These are phyloP conservation scores for Apostasia shenzhenica DNA, from an alignment of 106 monocot species.

Conservation along the genomic window DNA sequence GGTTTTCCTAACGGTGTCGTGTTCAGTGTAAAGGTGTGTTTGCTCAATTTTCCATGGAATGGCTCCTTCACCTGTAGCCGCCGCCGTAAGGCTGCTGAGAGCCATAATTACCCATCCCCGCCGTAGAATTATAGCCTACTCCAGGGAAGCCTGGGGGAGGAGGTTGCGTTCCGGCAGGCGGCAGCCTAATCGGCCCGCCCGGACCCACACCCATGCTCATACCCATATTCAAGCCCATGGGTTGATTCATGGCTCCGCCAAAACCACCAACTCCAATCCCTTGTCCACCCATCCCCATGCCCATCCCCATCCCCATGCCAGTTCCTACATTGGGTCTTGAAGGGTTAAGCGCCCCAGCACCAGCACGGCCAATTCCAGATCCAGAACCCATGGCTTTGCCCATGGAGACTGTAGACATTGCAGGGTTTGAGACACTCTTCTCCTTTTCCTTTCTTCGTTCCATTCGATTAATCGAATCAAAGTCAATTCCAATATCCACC, in stretches of 20 bases:
- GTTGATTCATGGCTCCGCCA: slow-evolving; percentile 4
- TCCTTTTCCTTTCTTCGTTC: slow-evolving; percentile 66
- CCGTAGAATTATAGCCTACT: slow-evolving; percentile 39
- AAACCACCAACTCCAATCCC: slow-evolving; percentile 20
- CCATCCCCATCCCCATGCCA: slow-evolving; percentile 41
- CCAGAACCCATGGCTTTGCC: slow-evolving; percentile 98
- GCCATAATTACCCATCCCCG: slow-evolving; percentile 48
- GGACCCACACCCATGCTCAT: slow-evolving; percentile 10
- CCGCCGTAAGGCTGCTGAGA: slow-evolving; percentile 51
- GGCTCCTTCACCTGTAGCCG: slow-evolving; percentile 34
- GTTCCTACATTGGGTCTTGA: slow-evolving; percentile 38
- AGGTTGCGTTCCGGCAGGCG: slow-evolving; percentile 8
- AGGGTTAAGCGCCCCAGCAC: slow-evolving; percentile 17
- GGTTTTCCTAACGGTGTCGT: background rate
- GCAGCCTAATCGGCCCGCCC: slow-evolving; percentile 17
- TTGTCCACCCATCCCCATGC: slow-evolving; percentile 26
- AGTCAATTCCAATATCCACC: slow-evolving; percentile 84
- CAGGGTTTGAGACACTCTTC: slow-evolving; percentile 27
- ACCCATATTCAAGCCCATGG: slow-evolving; percentile 7
- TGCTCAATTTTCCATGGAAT: background rate
- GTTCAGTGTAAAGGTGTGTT: background rate
- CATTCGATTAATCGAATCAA: slow-evolving; percentile 85
- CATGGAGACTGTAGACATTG: slow-evolving; percentile 69
- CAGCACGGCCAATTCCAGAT: slow-evolving; percentile 36
- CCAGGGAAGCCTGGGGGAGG: slow-evolving; percentile 20